Evolutionary conservation across 179 eudicot species (phyloP), one percentile per base, ranked within the genome.

Genomic region (Monotropa hypopitys): DNA sequence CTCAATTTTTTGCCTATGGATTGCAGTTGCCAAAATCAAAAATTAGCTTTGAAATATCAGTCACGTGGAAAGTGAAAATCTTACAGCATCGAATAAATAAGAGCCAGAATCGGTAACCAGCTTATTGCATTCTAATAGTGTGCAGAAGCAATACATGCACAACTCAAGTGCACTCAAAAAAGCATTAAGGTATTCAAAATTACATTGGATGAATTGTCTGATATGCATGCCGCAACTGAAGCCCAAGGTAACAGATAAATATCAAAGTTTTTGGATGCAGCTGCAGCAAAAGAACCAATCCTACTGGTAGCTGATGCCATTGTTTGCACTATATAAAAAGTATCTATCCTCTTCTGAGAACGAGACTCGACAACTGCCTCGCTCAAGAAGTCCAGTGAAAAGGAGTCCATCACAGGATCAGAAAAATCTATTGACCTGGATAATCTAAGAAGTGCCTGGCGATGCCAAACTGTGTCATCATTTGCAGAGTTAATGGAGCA

Each of bases 231-330:
- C 65, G 99, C 99, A 76, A 95, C 92, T 33, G 99, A 89, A 71
- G 92, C 97, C 99, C 99, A 95, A 38, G 99, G 99, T 79, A 95
- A 83, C 72, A 95, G 90, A 77, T 91, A 96, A 79, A 93, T 89
- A 83, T 93, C 98, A 85, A 87, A 93, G 81, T 95, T 93, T 78
- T 82, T 90, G 15, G 94, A 87, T 70, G 97, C 97, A 81, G 84
- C 84, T 77, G 89, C 86, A 38, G 98, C 97, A 83, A 95, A 95
- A 78, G 98, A 84, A 85, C 95, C 92, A 73, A 95, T 95, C 85
- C 98, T 90, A 78, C 99, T 95, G 79, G 96, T 87, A 63, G 92
- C 76, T 61, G 99, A 84, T 63, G 99, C 97, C 99, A 95, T 90
- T 79, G 83, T 90, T 83, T 95, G 99, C 76, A 87, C 98, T 73